These are phyloP conservation scores for Chamaecyparis obtusa DNA, from an alignment of 75 land plant genomes.

Conservation along the genomic window DNA sequence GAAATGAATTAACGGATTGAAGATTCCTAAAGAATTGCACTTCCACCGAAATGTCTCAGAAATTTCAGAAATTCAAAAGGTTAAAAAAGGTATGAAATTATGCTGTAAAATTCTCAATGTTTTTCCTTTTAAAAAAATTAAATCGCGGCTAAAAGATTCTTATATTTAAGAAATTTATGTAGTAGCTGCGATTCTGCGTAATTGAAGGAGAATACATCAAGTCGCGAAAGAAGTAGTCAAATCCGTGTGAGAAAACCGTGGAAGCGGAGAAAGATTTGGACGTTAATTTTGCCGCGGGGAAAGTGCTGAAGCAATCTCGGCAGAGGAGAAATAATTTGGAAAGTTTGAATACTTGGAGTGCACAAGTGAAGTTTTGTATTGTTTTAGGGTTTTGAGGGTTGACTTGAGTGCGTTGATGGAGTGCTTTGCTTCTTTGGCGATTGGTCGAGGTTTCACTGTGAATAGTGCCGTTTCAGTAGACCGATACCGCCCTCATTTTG, in stretches of 20 bases:
- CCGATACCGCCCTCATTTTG: not conserved
- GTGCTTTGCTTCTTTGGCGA: conserved; percentile 5
- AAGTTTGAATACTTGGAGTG: not conserved
- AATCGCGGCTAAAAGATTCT: not conserved
- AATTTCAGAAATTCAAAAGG: not conserved
- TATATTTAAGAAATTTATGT: not conserved
- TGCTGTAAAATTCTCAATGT: not conserved
- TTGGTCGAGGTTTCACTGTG: not conserved
- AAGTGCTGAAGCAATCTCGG: not conserved
- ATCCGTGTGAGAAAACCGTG: not conserved
- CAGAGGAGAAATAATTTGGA: not conserved
- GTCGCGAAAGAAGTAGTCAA: not conserved
- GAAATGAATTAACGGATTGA: not conserved
- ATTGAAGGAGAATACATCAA: not conserved
- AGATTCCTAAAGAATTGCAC: not conserved
- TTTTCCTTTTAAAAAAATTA: not conserved
- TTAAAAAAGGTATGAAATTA: not conserved
- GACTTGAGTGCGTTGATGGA: not conserved
- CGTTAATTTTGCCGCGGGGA: not conserved
- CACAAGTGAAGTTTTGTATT: not conserved
- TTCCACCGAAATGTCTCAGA: not conserved
- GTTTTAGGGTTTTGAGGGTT: not conserved
- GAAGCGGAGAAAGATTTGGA: not conserved
- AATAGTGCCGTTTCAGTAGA: not conserved
- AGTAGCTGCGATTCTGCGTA: not conserved